Conservation (phyloP, 306 rosid genomes). For the Vigna reflexopilosa region DNA sequence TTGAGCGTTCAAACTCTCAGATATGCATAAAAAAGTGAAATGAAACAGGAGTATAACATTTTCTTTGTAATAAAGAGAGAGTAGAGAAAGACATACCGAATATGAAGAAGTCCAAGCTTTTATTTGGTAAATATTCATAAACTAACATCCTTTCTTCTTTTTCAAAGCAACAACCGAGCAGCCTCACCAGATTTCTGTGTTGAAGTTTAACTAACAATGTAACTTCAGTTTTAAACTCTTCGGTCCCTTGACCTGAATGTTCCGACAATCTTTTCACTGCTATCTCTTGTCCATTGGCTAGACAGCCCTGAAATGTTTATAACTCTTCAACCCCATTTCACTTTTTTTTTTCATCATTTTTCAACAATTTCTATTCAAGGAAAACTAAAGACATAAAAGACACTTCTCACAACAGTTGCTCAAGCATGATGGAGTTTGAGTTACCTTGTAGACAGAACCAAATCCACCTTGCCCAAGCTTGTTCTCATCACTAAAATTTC, state of each 20-base stretch:
- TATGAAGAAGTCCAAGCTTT: conserved; percentile 59
- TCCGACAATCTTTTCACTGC: conserved; percentile 56
- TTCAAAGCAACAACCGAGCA: conserved; percentile 47
- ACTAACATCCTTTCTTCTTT: conserved; percentile 53
- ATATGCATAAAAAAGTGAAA: background rate
- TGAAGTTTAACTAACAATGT: conserved; percentile 45
- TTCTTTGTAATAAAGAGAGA: background rate
- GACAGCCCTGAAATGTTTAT: conserved; percentile 50
- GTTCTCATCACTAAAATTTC: conserved; percentile 40
- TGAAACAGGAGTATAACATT: background rate
- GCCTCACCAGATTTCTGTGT: conserved; percentile 49
- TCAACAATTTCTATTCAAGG: background rate
- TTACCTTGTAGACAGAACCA: conserved; percentile 67
- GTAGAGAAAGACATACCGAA: conserved; percentile 42
- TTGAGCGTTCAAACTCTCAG: background rate
- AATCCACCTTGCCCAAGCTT: conserved; percentile 73
- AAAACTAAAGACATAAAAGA: background rate
- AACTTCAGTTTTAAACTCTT: conserved; percentile 51
- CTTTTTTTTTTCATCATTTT: conserved; percentile 6
- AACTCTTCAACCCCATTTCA: conserved; percentile 7
- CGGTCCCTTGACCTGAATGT: conserved; percentile 45
- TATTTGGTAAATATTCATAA: conserved; percentile 55
- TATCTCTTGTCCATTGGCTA: conserved; percentile 53
- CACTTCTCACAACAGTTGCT: background rate
- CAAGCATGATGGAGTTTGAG: background rate